Evolutionary conservation across 2,329 filamentous ascomycete species (phyloP).

Genomic region (Xylariaceae sp.): DNA sequence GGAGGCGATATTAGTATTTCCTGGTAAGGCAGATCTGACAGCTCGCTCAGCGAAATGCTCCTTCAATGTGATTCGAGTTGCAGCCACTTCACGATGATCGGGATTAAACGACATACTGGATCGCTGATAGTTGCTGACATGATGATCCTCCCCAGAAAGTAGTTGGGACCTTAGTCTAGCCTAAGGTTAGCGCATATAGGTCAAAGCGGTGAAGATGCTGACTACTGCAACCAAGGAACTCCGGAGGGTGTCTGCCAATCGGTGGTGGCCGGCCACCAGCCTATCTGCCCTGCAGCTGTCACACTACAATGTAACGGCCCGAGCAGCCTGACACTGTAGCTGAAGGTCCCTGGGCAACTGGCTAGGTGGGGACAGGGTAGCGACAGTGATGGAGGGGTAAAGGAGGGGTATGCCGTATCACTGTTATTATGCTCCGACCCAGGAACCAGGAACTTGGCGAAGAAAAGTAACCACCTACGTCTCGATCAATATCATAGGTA

Average conservation of each 20-base stretch:
- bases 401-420: constrained; percentile 21
- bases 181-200: too few species aligned
- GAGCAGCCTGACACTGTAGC: not conserved
- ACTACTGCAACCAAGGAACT: constrained; percentile 5
- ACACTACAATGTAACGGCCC: too few species aligned
- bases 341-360: too few species aligned
- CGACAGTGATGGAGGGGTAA: constrained; percentile 18
- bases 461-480: not conserved
- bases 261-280: constrained; percentile 12
- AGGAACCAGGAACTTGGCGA: constrained; percentile 14
- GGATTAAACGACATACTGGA: too few species aligned
- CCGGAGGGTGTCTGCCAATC: constrained; percentile 11
- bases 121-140: not conserved
- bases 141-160: not conserved
- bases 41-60: not conserved
- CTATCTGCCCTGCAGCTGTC: not conserved
- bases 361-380: not conserved
- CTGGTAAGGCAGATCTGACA: not conserved
- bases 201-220: too few species aligned
- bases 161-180: too few species aligned
- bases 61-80: too few species aligned
- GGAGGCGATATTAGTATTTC: not conserved
- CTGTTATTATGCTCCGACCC: constrained; percentile 11
- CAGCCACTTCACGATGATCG: too few species aligned
- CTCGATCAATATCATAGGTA: not conserved